Evolutionary conservation across 2,329 filamentous ascomycete species (phyloP).

Genomic region (Tetracladium maxilliforme): DNA sequence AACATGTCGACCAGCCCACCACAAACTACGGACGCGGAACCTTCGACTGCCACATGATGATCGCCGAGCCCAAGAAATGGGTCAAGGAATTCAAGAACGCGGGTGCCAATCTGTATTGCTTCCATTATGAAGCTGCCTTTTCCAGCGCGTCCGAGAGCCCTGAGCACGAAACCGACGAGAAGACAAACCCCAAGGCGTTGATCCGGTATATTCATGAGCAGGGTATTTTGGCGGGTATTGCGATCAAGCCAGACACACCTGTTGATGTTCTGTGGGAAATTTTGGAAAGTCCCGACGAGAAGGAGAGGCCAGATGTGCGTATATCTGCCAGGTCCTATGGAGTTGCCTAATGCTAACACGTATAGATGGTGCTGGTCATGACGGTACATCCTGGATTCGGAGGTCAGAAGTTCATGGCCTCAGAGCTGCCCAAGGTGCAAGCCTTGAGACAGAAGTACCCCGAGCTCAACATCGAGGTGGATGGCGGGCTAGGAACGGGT

Average conservation of each 20-base stretch:
- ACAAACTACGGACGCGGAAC: slow-evolving; percentile 66
- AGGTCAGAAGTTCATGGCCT: slow-evolving; percentile 96
- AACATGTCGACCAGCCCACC: slow-evolving; percentile 64
- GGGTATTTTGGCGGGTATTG: slow-evolving; percentile 83
- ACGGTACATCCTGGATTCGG: slow-evolving; percentile 96
- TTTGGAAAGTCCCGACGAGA: slow-evolving; percentile 54
- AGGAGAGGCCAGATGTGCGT: slow-evolving; percentile 79
- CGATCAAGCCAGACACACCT: slow-evolving; percentile 83
- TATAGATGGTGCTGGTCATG: slow-evolving; percentile 95
- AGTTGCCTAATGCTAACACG: slow-evolving; percentile 4
- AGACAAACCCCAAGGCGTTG: slow-evolving; percentile 71
- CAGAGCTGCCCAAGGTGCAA: slow-evolving; percentile 84
- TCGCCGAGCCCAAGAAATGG: slow-evolving; percentile 98
- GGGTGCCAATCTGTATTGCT: slow-evolving; percentile 97
- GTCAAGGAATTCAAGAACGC: slow-evolving; percentile 88
- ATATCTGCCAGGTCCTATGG: not conserved
- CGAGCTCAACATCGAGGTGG: slow-evolving; percentile 90
- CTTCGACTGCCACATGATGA: slow-evolving; percentile 99
- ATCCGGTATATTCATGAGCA: slow-evolving; percentile 82
- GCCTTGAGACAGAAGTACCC: slow-evolving; percentile 76
- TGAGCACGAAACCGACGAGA: slow-evolving; percentile 48
- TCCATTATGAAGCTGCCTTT: slow-evolving; percentile 95
- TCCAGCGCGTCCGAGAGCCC: slow-evolving; percentile 71
- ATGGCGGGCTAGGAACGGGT: slow-evolving; percentile 74
- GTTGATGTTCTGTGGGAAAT: slow-evolving; percentile 91